Evolutionary conservation across 371 early-diverging fungal species (phyloP).

Genomic region (Actinomortierella ambigua): DNA sequence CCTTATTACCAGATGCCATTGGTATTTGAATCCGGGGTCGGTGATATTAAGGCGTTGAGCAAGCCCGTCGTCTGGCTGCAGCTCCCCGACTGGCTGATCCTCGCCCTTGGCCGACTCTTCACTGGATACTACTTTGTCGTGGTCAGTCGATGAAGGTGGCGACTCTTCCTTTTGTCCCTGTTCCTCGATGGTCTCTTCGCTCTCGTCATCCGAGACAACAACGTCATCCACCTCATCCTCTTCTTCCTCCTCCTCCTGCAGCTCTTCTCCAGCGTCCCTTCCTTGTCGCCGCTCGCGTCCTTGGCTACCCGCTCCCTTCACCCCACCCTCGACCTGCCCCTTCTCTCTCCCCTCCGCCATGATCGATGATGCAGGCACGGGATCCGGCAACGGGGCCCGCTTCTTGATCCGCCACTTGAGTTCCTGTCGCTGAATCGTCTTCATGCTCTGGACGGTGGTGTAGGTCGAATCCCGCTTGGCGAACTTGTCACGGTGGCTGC

Average conservation of each 20-base stretch:
- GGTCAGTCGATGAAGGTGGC: not conserved
- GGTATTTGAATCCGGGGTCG: conserved; percentile 79
- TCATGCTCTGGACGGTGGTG: conserved; percentile 6
- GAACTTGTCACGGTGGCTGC: not conserved
- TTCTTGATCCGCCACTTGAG: conserved; percentile 21
- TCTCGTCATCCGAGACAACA: not conserved
- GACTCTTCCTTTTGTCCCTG: conserved; percentile 43
- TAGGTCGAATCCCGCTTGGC: not conserved
- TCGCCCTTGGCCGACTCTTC: too few relatives aligned
- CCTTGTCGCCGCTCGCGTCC: too few relatives aligned
- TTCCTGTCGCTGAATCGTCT: conserved; percentile 15
- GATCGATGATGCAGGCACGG: conserved; percentile 38
- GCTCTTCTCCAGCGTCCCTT: not conserved
- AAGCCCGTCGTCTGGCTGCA: conserved; percentile 17
- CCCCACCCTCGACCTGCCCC: not conserved
- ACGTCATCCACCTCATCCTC: conserved; percentile 1
- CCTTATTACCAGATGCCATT: conserved; percentile 80
- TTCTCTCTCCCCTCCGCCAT: not conserved
- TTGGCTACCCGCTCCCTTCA: too few relatives aligned
- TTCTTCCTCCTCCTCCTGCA: conserved; percentile 4
- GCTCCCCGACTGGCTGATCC: conserved; percentile 13
- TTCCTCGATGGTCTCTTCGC: conserved; percentile 40
- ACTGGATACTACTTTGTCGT: too few relatives aligned
- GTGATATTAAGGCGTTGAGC: conserved; percentile 49
- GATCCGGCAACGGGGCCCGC: conserved; percentile 19